phyloP scores from a whole-genome alignment of 441 rosid genomes.

The Croton setiger region DNA sequence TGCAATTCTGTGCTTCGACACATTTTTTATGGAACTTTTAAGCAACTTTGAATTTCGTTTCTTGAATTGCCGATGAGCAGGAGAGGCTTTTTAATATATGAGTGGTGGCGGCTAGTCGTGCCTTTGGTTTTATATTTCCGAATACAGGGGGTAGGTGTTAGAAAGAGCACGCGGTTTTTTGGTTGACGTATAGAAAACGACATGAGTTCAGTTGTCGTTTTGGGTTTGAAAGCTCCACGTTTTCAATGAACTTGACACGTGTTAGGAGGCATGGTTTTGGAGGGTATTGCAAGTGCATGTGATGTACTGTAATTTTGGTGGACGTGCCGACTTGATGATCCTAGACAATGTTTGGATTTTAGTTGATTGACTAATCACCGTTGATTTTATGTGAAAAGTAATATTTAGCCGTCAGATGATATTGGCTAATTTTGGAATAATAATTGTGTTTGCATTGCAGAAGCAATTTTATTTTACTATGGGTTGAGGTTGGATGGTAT shows the following conservation, averaged over 20 bases:
- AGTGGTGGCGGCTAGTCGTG: constrained; percentile 6
- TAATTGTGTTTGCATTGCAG: no score
- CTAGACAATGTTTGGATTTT: no score
- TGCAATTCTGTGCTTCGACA: constrained; percentile 41
- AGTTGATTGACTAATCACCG: no score
- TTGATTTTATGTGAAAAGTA: no score
- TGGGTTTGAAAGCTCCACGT: not conserved
- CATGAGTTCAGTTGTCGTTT: not conserved
- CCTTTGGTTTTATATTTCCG: not conserved
- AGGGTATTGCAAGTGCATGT: constrained; percentile 9
- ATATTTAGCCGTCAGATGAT: no score
- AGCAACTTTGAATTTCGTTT: no score
- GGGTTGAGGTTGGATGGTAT: no score
- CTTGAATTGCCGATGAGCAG: no score
- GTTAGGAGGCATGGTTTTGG: not conserved
- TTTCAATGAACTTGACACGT: not conserved
- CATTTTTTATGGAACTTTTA: no score
- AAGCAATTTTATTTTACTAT: no score
- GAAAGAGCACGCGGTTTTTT: constrained; percentile 35
- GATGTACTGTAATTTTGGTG: not conserved
- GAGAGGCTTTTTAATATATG: not conserved
- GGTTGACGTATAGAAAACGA: not conserved
- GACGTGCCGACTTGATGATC: no score
- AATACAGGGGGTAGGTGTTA: constrained; percentile 55
- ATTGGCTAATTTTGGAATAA: no score